Evolutionary conservation across 306 rosid genomes (phyloP).

Genomic region (Bauhinia variegata): DNA sequence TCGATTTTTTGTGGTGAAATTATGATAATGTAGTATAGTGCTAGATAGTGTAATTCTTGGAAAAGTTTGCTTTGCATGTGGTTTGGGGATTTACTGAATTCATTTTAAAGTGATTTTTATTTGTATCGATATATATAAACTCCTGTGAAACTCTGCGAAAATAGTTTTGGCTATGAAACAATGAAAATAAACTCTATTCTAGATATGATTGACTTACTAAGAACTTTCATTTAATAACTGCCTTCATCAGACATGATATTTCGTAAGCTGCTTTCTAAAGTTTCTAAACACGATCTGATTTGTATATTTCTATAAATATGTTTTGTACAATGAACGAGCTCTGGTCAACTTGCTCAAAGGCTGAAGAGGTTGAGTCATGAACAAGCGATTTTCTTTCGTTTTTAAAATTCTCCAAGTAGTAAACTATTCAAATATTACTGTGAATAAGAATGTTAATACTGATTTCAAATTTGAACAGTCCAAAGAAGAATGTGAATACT

Average conservation of each 20-base stretch:
- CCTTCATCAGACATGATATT: not conserved
- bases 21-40: too few relatives aligned
- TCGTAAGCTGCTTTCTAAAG: not conserved
- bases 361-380: not conserved
- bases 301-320: not conserved
- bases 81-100: not conserved
- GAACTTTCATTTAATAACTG: not conserved
- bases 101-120: not conserved
- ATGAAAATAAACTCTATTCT: not conserved
- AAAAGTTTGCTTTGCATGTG: not conserved
- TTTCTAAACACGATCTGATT: not conserved
- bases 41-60: not conserved
- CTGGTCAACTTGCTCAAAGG: conserved; percentile 7
- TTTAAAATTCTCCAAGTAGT: not conserved
- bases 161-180: not conserved
- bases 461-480: conserved; percentile 64
- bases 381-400: conserved; percentile 7
- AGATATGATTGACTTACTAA: not conserved
- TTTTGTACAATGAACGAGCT: not conserved
- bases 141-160: not conserved
- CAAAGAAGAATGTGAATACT: conserved; percentile 74
- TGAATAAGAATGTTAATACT: conserved; percentile 25
- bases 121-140: not conserved
- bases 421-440: conserved; percentile 28
- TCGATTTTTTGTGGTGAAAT: too few relatives aligned